A percentile compares a stretch with the other conserved stretches of the same genome.
Evolutionary conservation across 371 early-diverging fungal genomes (phyloP).

Genomic region (Mucor circinelloides): DNA sequence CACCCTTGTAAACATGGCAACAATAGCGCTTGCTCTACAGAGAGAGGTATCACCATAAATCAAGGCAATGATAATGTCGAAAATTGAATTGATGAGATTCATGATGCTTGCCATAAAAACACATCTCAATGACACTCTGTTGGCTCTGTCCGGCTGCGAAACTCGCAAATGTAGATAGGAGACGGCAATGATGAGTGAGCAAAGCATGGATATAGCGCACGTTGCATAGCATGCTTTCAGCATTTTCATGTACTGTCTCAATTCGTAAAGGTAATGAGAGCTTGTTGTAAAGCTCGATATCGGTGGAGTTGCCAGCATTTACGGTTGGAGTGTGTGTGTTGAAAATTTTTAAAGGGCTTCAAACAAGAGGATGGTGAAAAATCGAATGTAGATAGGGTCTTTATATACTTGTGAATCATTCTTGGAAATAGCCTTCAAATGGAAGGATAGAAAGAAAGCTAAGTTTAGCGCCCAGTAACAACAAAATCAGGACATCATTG

Average conservation of each 20-base stretch:
- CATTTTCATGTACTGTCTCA: background rate
- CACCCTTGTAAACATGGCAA: slow-evolving; percentile 18
- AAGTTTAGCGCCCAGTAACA: background rate
- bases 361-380: background rate
- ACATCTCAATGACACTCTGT: slow-evolving; percentile 38
- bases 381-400: background rate
- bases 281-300: background rate
- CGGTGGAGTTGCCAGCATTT: background rate
- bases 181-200: background rate
- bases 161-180: background rate
- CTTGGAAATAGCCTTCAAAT: background rate
- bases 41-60: background rate
- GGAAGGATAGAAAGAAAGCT: background rate
- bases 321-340: background rate
- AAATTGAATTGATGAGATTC: slow-evolving; percentile 12
- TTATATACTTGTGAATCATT: background rate
- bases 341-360: background rate
- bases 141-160: slow-evolving; percentile 2
- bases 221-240: background rate
- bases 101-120: slow-evolving; percentile 21
- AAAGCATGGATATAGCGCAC: background rate
- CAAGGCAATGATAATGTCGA: slow-evolving; percentile 6
- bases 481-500: background rate
- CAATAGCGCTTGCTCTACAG: slow-evolving; percentile 20
- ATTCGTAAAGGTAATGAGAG: background rate